phyloP scores from a whole-genome alignment of 352 stramenopile species.

The Peronospora tabacina region DNA sequence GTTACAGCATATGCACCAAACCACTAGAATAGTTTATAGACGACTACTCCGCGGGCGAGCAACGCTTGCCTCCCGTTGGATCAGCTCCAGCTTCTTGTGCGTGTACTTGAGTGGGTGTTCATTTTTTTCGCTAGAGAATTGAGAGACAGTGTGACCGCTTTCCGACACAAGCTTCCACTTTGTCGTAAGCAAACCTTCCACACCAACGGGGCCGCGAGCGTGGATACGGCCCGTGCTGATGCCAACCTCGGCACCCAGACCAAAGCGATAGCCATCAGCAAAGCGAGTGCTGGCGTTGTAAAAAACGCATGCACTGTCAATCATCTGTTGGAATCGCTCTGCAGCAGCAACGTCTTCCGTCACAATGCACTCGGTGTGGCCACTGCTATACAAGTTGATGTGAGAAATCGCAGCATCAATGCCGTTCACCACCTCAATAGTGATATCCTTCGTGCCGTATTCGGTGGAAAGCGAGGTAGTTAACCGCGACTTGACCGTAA shows the following conservation, averaged over 20 bases:
- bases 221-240: conserved; percentile 97
- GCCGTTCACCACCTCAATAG: conserved; percentile 89
- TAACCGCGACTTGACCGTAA: conserved; percentile 56
- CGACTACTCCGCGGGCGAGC: conserved; percentile 63
- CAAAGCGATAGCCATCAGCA: conserved; percentile 96
- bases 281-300: conserved; percentile 96
- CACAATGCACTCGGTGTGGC: conserved; percentile 97
- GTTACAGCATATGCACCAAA: conserved; percentile 1
- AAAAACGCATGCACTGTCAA: conserved; percentile 97
- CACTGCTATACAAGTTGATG: conserved; percentile 93
- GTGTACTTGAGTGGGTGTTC: conserved; percentile 59
- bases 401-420: conserved; percentile 90
- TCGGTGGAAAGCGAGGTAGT: conserved; percentile 87
- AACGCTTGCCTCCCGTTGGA: conserved; percentile 48
- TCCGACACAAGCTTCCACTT: conserved; percentile 94
- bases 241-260: conserved; percentile 95
- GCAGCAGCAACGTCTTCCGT: conserved; percentile 86
- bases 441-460: conserved; percentile 91
- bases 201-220: conserved; percentile 91
- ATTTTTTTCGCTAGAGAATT: conserved; percentile 42
- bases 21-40: conserved; percentile 34
- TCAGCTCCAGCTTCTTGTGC: conserved; percentile 67
- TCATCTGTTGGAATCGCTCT: conserved; percentile 58
- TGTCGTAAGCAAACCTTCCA: conserved; percentile 95
- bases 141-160: conserved; percentile 73